phyloP scores from a whole-genome alignment of 305 asterid genomes.

The Lippia alba region DNA sequence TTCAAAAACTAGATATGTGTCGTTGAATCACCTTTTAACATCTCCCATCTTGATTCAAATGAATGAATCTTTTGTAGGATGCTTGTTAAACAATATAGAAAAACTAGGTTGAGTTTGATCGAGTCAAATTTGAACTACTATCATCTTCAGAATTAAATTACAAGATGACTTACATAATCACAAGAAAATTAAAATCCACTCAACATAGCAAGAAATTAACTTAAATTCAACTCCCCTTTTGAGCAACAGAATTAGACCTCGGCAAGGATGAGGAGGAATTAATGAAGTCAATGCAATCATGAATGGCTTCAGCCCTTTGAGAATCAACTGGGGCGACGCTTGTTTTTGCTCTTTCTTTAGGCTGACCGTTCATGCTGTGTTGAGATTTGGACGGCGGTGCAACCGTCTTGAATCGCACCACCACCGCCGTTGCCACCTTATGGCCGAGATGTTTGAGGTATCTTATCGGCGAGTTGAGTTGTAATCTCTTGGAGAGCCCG shows the following conservation, averaged over 20 bases:
- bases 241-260: slow-evolving; percentile 64
- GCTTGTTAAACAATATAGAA: too few species aligned
- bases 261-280: slow-evolving; percentile 69
- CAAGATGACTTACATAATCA: slow-evolving; percentile 7
- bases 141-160: background rate
- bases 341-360: slow-evolving; percentile 41
- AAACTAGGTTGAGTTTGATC: too few species aligned
- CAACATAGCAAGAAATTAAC: background rate
- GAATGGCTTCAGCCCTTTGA: slow-evolving; percentile 79
- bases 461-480: slow-evolving; percentile 44
- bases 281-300: slow-evolving; percentile 80
- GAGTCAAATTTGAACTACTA: too few species aligned
- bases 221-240: background rate
- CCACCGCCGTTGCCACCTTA: slow-evolving; percentile 45
- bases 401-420: slow-evolving; percentile 32
- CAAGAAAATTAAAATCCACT: background rate
- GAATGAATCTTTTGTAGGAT: too few species aligned
- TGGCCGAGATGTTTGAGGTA: slow-evolving; percentile 49
- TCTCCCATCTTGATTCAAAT: too few species aligned
- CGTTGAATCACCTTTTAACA: too few species aligned
- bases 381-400: slow-evolving; percentile 31
- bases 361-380: slow-evolving; percentile 23
- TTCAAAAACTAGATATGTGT: too few species aligned
- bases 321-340: slow-evolving; percentile 60
- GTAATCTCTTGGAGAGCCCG: slow-evolving; percentile 44